Percentiles rank a stretch among this genome's conserved stretches.
Evolutionary conservation across 225 moss, liverwort and hornwort genomes (phyloP).

Genomic region (Polytrichum formosum): DNA sequence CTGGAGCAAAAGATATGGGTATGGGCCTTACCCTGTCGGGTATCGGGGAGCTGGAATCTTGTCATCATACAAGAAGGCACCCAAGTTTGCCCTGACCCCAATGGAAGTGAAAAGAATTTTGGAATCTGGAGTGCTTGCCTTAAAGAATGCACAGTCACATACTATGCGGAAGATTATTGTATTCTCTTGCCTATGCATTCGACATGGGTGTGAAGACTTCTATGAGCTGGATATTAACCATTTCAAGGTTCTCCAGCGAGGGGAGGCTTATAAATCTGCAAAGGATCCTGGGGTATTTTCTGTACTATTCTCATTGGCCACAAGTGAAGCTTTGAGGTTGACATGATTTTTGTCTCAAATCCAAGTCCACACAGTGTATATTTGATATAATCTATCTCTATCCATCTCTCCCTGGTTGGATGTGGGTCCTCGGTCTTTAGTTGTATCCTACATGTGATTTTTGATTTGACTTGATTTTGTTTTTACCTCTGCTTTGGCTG

Average conservation of each 20-base stretch:
- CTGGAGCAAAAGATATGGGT: slow-evolving; percentile 56
- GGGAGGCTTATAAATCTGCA: slow-evolving; percentile 67
- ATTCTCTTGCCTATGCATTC: slow-evolving; percentile 79
- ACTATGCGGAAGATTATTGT: slow-evolving; percentile 91
- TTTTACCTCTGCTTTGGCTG: too few relatives aligned
- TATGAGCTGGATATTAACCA: slow-evolving; percentile 80
- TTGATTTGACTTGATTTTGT: too few relatives aligned
- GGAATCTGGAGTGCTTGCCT: slow-evolving; percentile 72
- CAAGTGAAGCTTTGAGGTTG: background rate
- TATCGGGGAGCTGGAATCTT: slow-evolving; percentile 60
- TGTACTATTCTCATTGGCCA: slow-evolving; percentile 1
- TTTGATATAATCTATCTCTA: too few relatives aligned
- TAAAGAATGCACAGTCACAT: slow-evolving; percentile 89
- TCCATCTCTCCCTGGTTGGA: too few relatives aligned
- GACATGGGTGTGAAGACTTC: slow-evolving; percentile 89
- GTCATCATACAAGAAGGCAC: slow-evolving; percentile 70
- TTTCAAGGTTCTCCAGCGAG: slow-evolving; percentile 62
- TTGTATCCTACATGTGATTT: too few relatives aligned
- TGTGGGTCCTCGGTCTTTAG: too few relatives aligned
- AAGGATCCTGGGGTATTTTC: slow-evolving; percentile 81
- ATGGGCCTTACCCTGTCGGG: slow-evolving; percentile 53
- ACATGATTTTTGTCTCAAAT: too few relatives aligned
- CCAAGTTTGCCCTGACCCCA: slow-evolving; percentile 72
- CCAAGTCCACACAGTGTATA: too few relatives aligned
- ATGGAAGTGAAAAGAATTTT: slow-evolving; percentile 78